Conservation (phyloP, 495 filamentous ascomycete genomes). For the Xylaria intraflava region DNA sequence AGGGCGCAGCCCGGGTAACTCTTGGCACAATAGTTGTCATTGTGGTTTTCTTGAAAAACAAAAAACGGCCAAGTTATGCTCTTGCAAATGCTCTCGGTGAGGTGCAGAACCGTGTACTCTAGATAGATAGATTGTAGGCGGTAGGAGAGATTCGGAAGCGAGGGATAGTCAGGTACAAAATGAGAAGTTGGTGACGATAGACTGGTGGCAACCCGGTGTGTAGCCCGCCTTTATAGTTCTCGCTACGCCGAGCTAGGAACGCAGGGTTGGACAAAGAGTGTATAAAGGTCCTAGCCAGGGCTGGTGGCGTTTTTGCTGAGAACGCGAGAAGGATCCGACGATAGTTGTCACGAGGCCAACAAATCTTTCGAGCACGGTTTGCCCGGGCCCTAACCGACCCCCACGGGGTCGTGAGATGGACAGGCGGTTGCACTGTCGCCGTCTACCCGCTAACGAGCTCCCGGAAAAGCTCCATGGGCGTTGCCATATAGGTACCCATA, state of each 20-base stretch:
- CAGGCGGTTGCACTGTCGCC: too few species aligned
- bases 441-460: too few species aligned
- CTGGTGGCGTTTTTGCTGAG: background rate
- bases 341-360: constrained; percentile 6
- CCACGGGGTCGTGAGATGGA: too few species aligned
- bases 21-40: constrained; percentile 18
- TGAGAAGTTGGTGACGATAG: background rate
- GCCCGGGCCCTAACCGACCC: too few species aligned
- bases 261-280: background rate
- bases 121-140: background rate
- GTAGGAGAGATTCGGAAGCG: background rate
- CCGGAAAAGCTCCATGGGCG: too few species aligned
- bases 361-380: too few species aligned
- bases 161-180: background rate
- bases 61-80: background rate
- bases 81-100: background rate
- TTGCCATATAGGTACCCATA: too few species aligned
- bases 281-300: background rate
- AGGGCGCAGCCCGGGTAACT: constrained; percentile 17
- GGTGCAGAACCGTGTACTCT: background rate
- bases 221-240: constrained; percentile 2
- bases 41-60: too few species aligned
- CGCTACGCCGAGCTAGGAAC: background rate
- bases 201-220: background rate
- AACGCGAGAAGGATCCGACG: background rate